A percentile compares a stretch with the other conserved stretches of the same genome.
Evolutionary conservation across 2,329 filamentous ascomycete species (phyloP).

Genomic region (Scedosporium aurantiacum): DNA sequence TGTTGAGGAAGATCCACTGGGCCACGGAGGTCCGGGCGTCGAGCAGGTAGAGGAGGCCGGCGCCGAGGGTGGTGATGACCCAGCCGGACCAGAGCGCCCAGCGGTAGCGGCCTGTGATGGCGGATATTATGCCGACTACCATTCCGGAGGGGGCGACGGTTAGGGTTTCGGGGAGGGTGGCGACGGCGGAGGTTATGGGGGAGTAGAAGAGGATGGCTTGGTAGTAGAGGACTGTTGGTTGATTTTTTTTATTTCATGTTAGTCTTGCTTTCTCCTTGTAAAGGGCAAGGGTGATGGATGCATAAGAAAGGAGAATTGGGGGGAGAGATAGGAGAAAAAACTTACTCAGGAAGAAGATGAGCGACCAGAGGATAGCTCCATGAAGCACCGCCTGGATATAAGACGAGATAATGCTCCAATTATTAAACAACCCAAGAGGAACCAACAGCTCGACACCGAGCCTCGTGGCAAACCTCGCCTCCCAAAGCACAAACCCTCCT

Average conservation of each 20-base stretch:
- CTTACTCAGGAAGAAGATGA: constrained; percentile 42
- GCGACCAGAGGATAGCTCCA: constrained; percentile 42
- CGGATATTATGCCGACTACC: constrained; percentile 41
- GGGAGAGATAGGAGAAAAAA: constrained; percentile 4
- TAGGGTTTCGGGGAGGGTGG: constrained; percentile 47
- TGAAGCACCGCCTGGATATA: constrained; percentile 45
- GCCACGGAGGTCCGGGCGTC: constrained; percentile 34
- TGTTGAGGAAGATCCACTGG: constrained; percentile 49
- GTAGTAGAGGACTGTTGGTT: constrained; percentile 29
- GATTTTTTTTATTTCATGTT: constrained; percentile 18
- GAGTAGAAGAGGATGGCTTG: constrained; percentile 41
- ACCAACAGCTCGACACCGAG: constrained; percentile 33
- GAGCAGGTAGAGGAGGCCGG: constrained; percentile 43
- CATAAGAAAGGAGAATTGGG: not conserved
- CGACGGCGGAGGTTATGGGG: constrained; percentile 43
- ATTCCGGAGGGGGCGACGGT: constrained; percentile 52
- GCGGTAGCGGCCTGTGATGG: constrained; percentile 46
- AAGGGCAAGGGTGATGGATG: no score
- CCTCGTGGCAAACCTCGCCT: constrained; percentile 32
- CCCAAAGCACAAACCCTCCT: constrained; percentile 40
- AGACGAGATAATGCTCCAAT: constrained; percentile 35
- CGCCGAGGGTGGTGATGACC: constrained; percentile 44
- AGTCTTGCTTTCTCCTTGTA: not conserved
- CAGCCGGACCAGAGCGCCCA: constrained; percentile 53
- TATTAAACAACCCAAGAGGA: constrained; percentile 31